These are phyloP conservation scores for Penicillium sp. DNA, from an alignment of 2,329 filamentous ascomycete genomes.

Conservation along the genomic window DNA sequence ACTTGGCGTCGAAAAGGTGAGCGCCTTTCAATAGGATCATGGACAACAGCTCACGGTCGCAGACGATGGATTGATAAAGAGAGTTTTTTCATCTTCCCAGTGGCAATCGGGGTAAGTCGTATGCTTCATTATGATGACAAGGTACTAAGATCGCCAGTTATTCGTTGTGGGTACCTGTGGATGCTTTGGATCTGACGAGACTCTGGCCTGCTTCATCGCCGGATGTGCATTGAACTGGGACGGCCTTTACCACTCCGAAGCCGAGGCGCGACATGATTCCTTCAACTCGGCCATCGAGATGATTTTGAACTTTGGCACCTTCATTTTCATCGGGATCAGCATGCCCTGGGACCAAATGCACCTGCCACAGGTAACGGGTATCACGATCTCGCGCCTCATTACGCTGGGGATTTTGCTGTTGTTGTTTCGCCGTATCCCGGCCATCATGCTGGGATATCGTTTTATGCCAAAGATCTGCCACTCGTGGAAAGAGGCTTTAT, in stretches of 20 bases:
- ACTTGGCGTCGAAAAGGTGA: conserved; percentile 36
- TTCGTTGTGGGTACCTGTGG: conserved; percentile 61
- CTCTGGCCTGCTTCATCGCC: conserved; percentile 62
- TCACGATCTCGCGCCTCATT: conserved; percentile 54
- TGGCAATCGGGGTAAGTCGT: conserved; percentile 48
- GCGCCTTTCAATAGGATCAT: not conserved
- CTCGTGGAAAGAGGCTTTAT: conserved; percentile 60
- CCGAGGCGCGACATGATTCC: conserved; percentile 58
- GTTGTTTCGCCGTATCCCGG: conserved; percentile 58
- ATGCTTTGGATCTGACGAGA: conserved; percentile 59
- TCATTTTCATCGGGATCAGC: conserved; percentile 59
- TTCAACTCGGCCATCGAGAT: conserved; percentile 61
- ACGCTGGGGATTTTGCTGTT: conserved; percentile 55
- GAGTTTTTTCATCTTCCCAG: conserved; percentile 55
- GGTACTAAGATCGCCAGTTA: conserved; percentile 38
- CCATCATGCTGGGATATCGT: conserved; percentile 56
- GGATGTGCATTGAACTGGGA: conserved; percentile 64
- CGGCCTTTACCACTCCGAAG: conserved; percentile 58
- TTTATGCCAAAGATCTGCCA: conserved; percentile 55
- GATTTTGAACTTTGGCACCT: conserved; percentile 60
- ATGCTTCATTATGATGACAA: not conserved
- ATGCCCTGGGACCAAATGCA: conserved; percentile 60
- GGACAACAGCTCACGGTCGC: not conserved
- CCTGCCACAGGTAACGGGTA: conserved; percentile 53
- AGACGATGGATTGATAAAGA: conserved; percentile 59